phyloP scores from a whole-genome alignment of 805 yeast genomes.

The Torulaspora microellipsoides region DNA sequence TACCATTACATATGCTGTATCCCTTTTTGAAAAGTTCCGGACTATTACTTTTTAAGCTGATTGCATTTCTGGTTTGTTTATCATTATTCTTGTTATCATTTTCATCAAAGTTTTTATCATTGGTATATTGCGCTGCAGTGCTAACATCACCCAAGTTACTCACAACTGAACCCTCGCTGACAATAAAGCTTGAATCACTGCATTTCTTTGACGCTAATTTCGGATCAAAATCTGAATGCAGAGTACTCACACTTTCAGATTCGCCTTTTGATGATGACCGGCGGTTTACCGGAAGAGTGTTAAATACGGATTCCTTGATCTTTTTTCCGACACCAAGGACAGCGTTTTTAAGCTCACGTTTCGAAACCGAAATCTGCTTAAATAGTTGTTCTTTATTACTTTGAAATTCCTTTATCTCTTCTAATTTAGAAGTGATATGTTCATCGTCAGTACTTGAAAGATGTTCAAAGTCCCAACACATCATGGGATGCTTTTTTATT shows the following conservation, averaged over 20 bases:
- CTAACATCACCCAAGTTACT: constrained; percentile 11
- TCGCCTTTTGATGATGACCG: constrained; percentile 1
- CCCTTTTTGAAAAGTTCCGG: constrained; percentile 7
- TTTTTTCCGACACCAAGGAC: constrained; percentile 76
- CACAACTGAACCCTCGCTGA: constrained; percentile 25
- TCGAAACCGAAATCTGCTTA: constrained; percentile 53
- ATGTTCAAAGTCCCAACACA: constrained; percentile 40
- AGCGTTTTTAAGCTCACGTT: constrained; percentile 69
- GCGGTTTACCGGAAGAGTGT: neutral
- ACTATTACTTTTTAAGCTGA: neutral
- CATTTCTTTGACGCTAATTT: neutral
- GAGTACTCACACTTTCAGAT: neutral
- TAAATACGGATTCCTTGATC: constrained; percentile 39
- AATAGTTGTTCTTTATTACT: constrained; percentile 26
- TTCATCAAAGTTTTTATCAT: neutral
- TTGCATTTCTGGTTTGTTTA: neutral
- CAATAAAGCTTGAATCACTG: constrained; percentile 19
- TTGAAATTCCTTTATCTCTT: constrained; percentile 28
- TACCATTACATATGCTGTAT: constrained; percentile 14
- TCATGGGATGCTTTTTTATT: constrained; percentile 74
- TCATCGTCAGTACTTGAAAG: constrained; percentile 10
- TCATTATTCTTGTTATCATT: constrained; percentile 1
- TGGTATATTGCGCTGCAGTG: neutral
- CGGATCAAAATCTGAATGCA: neutral
- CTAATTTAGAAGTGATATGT: constrained; percentile 12